Conservation (phyloP, 2,329 filamentous ascomycete genomes). For the Botryosphaeria dothidea region DNA sequence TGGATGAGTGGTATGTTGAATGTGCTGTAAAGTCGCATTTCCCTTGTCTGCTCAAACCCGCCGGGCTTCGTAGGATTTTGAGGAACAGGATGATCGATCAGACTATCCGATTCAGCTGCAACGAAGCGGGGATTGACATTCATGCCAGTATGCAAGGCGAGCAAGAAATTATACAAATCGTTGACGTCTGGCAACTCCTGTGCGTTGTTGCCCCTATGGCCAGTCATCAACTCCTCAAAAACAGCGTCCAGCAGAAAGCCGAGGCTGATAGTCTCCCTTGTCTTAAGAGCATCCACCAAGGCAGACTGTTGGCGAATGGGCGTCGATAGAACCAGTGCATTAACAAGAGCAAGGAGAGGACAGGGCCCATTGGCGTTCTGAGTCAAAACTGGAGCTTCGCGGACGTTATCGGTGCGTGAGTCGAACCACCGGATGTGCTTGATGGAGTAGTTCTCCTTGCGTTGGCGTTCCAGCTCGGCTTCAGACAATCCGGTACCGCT, state of each 20-base stretch:
- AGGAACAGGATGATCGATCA: slow-evolving; percentile 27
- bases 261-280: slow-evolving; percentile 84
- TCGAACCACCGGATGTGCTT: slow-evolving; percentile 90
- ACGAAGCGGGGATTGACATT: slow-evolving; percentile 94
- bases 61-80: slow-evolving; percentile 53
- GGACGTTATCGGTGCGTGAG: slow-evolving; percentile 58
- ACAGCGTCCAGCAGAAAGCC: slow-evolving; percentile 84
- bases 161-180: slow-evolving; percentile 83
- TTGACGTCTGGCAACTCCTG: slow-evolving; percentile 77
- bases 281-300: slow-evolving; percentile 73
- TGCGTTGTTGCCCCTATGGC: slow-evolving; percentile 64
- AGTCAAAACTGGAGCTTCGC: slow-evolving; percentile 82
- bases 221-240: slow-evolving; percentile 89
- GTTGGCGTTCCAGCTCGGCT: slow-evolving; percentile 41
- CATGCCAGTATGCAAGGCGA: slow-evolving; percentile 92
- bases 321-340: slow-evolving; percentile 84
- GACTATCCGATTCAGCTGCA: slow-evolving; percentile 38
- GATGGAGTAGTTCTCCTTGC: slow-evolving; percentile 83
- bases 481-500: slow-evolving; percentile 26
- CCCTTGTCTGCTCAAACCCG: slow-evolving; percentile 80
- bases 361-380: slow-evolving; percentile 96
- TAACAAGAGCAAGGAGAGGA: slow-evolving; percentile 88
- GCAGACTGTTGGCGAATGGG: slow-evolving; percentile 66
- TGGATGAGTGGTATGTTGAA: slow-evolving; percentile 89
- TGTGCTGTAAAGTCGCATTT: slow-evolving; percentile 88